Base-by-base conservation (phyloP, 1,284 basidiomycete species). In the Naganishia cerealis region DNA sequence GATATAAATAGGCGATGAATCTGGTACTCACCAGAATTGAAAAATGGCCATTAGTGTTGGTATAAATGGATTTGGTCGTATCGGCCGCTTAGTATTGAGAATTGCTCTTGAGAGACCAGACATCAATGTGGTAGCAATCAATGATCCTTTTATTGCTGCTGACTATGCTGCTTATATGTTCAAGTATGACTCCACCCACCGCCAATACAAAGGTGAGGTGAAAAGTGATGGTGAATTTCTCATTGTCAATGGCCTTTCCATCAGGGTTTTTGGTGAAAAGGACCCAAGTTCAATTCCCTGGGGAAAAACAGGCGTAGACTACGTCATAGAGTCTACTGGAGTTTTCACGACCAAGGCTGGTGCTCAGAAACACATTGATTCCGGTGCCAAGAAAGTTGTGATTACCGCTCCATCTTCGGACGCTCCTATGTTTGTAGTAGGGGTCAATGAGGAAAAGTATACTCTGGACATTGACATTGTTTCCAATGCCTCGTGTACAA, bases 361-460 rank as follows among this genome's bases (percentile, higher is more conserved):
- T 67, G 88, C 88, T 75, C 95, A 99, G 84, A 94, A 96, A 85
- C n/a, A n/a, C n/a, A n/a, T n/a, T n/a, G 95, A 96, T 79, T n/a
- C n/a, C n/a, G 96, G 96, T 82, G 95, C 96, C 81, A 98, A 99
- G 89, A 99, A 98, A 87, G 95, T 99, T 80, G 86, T 99, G 85
- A 99, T 99, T 87, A 97, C 95, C 74, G 96, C 95, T 67, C 95
- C 95, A 76, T 99, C 96, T 36, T 88, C 94, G 67, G 96, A 99
- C 82, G 96, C 95, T 33, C 95, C 95, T 76, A 99, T 99, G 95
- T 92, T 88, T 82, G 91, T 94, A 71, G 87, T 85, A 76, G 95
- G 95, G 86, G 95, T 99, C 83, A 99, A 99, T 86, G 88, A 97
- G 72, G 93, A 97, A 74, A 75, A 84, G 46, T 99, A 99, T 84